phyloP scores from a whole-genome alignment of 1,284 basidiomycete species.

The Volvariella volvacea region DNA sequence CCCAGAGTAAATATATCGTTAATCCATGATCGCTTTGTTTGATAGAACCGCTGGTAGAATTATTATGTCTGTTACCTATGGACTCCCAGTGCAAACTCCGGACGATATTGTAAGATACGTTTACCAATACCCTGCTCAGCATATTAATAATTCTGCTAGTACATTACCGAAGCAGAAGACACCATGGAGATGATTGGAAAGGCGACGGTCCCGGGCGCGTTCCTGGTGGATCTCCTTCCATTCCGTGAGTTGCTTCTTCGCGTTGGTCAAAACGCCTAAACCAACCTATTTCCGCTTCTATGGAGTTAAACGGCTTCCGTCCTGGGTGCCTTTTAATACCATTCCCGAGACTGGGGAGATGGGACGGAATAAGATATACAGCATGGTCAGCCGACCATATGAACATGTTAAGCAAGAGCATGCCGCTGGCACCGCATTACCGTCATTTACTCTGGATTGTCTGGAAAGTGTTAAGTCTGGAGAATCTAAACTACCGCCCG shows the following conservation, averaged over 20 bases:
- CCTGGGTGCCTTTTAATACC: conserved; percentile 33
- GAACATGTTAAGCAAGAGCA: neutral
- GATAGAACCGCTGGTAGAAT: conserved; percentile 24
- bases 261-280: neutral
- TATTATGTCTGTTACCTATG: conserved; percentile 32
- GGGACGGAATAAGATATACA: neutral
- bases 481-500: conserved; percentile 8
- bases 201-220: conserved; percentile 15
- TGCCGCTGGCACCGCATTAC: neutral
- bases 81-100: conserved; percentile 24
- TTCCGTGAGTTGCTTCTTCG: conserved; percentile 21
- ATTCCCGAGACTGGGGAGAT: neutral
- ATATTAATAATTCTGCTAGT: neutral
- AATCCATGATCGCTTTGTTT: neutral
- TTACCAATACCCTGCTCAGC: neutral
- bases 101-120: conserved; percentile 8
- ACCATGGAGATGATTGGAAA: conserved; percentile 8
- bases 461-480: neutral
- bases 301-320: conserved; percentile 19
- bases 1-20: neutral
- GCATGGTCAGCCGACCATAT: neutral
- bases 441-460: conserved; percentile 1
- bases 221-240: conserved; percentile 18
- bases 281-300: neutral
- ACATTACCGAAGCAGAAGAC: conserved; percentile 9